A percentile compares a stretch with the other conserved stretches of the same genome.
phyloP scores from a whole-genome alignment of 2,329 filamentous ascomycete species.

The Sporothrix inflata region DNA sequence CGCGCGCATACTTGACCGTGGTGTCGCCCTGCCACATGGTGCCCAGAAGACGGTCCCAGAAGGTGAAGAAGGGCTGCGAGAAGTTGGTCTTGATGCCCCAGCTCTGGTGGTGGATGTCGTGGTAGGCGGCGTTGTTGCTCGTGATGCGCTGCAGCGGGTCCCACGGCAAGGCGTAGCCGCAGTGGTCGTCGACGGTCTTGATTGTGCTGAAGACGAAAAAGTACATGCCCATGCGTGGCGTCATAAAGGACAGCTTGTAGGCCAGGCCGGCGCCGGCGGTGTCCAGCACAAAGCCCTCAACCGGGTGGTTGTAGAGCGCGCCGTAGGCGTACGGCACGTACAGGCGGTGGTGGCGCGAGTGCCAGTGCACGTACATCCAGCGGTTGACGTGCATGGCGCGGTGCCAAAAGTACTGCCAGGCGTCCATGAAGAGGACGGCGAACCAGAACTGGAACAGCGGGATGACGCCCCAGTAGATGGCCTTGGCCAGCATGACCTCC shows the following conservation, averaged over 20 bases:
- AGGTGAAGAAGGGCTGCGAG: conserved; percentile 89
- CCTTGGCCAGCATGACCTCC: conserved; percentile 75
- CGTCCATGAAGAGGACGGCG: conserved; percentile 80
- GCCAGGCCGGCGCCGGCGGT: conserved; percentile 83
- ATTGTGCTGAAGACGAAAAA: conserved; percentile 89
- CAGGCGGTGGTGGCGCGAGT: conserved; percentile 92
- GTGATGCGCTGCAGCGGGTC: conserved; percentile 91
- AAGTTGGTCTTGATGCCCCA: conserved; percentile 99
- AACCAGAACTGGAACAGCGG: conserved; percentile 76
- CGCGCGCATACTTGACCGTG: conserved; percentile 47
- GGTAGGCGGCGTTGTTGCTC: conserved; percentile 93
- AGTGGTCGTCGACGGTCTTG: conserved; percentile 98
- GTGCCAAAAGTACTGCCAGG: conserved; percentile 98
- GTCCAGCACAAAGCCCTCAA: conserved; percentile 92
- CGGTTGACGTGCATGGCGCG: conserved; percentile 97
- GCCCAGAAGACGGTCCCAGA: conserved; percentile 83
- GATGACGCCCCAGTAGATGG: conserved; percentile 77
- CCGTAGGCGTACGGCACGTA: conserved; percentile 98
- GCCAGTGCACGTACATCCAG: conserved; percentile 92
- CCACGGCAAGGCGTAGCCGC: conserved; percentile 93
- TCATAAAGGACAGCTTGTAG: conserved; percentile 82
- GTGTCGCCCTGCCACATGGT: conserved; percentile 79
- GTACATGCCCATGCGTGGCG: conserved; percentile 80
- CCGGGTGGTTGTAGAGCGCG: conserved; percentile 92
- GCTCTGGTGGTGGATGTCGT: conserved; percentile 98